phyloP scores from a whole-genome alignment of 306 rosid genomes.

The Pterocarpus santalinus region DNA sequence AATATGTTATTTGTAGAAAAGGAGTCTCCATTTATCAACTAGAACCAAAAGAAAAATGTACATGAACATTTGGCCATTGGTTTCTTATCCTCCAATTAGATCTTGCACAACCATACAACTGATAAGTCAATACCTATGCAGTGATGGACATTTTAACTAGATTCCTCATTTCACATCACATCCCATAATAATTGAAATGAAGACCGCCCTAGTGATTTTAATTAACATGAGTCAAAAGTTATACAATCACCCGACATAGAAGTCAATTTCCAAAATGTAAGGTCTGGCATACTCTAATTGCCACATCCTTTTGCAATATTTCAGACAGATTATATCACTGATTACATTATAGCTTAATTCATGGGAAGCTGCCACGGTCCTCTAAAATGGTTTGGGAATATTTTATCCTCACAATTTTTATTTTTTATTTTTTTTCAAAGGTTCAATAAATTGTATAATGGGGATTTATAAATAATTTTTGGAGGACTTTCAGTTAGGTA shows the following conservation, averaged over 20 bases:
- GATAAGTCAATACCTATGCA: background rate
- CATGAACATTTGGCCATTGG: background rate
- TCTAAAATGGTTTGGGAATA: too few relatives aligned
- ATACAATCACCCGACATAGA: background rate
- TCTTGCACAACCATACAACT: conserved; percentile 1
- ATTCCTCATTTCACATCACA: conserved; percentile 4
- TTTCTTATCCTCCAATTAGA: background rate
- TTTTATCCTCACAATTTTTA: too few relatives aligned
- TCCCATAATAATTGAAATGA: conserved; percentile 17
- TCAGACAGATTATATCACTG: background rate
- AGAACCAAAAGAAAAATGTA: background rate
- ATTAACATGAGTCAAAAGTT: background rate
- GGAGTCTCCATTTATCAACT: too few relatives aligned
- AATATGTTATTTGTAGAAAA: too few relatives aligned
- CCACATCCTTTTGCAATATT: background rate
- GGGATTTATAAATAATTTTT: too few relatives aligned
- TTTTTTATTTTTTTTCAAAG: too few relatives aligned
- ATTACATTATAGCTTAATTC: too few relatives aligned
- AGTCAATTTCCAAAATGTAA: background rate
- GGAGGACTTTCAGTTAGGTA: too few relatives aligned
- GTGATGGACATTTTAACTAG: background rate
- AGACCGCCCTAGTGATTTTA: background rate
- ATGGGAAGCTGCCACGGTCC: too few relatives aligned
- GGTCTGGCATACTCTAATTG: background rate
- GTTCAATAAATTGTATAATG: too few relatives aligned